These are phyloP conservation scores for Quercus phellos DNA, from an alignment of 331 rosid species.

Conservation along the genomic window DNA sequence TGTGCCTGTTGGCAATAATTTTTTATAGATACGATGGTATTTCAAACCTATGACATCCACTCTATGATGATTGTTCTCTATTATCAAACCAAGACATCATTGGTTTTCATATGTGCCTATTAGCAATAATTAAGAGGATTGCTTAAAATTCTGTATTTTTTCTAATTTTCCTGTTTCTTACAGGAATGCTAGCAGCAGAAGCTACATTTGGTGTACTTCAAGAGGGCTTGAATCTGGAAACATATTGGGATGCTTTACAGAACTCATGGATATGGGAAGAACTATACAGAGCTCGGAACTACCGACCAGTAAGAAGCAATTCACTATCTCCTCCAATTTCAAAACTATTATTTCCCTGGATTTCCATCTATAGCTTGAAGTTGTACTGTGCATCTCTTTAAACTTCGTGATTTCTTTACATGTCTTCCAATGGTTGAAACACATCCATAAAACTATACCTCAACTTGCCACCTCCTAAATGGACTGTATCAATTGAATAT, in stretches of 20 bases:
- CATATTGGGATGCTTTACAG: constrained; percentile 72
- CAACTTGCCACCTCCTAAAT: neutral
- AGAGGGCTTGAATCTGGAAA: constrained; percentile 58
- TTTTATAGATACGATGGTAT: too few species aligned
- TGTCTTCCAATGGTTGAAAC: constrained; percentile 6
- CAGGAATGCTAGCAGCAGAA: constrained; percentile 98
- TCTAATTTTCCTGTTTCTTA: constrained; percentile 14
- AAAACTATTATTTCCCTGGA: neutral
- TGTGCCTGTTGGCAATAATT: neutral
- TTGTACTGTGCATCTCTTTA: neutral
- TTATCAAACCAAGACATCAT: too few species aligned
- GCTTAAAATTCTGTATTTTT: neutral
- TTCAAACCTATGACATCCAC: too few species aligned
- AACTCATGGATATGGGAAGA: constrained; percentile 96
- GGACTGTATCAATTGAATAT: constrained; percentile 6
- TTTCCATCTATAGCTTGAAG: neutral
- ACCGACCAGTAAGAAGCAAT: constrained; percentile 63
- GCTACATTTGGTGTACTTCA: constrained; percentile 53
- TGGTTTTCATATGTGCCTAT: neutral
- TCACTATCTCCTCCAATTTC: constrained; percentile 12
- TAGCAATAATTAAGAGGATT: neutral
- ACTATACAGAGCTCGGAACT: constrained; percentile 65
- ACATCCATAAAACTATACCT: constrained; percentile 13
- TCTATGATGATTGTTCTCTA: too few species aligned
- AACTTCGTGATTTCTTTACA: neutral